phyloP scores from a whole-genome alignment of 805 yeast species.

The Nematodospora valgi region DNA sequence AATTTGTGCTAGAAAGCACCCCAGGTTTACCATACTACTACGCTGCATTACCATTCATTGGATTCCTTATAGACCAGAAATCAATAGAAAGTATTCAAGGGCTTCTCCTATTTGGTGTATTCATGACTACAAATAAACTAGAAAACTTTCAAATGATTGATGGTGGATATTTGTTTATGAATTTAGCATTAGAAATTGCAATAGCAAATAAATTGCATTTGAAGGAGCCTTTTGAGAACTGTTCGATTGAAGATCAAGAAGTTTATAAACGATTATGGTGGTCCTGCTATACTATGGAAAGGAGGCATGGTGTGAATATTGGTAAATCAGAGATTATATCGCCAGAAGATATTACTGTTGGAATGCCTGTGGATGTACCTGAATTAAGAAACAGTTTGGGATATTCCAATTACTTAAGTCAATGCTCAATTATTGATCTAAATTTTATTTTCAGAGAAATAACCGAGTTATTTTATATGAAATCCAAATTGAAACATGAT shows the following conservation, averaged over 20 bases:
- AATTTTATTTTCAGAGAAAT: slow-evolving; percentile 12
- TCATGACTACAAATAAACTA: slow-evolving; percentile 16
- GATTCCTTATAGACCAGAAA: slow-evolving; percentile 14
- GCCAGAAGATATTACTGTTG: slow-evolving; percentile 13
- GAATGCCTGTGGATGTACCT: slow-evolving; percentile 9
- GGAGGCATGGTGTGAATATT: slow-evolving; percentile 13
- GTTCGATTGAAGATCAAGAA: slow-evolving; percentile 8
- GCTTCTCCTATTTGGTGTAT: slow-evolving; percentile 14
- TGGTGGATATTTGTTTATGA: slow-evolving; percentile 14
- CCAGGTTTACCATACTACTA: slow-evolving; percentile 14
- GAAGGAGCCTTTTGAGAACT: slow-evolving; percentile 8
- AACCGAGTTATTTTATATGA: slow-evolving; percentile 9
- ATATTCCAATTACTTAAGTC: slow-evolving; percentile 11
- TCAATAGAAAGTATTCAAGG: slow-evolving; percentile 13
- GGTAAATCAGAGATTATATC: slow-evolving; percentile 11
- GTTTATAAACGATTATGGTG: slow-evolving; percentile 13
- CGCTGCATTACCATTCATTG: slow-evolving; percentile 14
- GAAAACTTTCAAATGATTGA: slow-evolving; percentile 13
- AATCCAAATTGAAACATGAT: slow-evolving; percentile 2
- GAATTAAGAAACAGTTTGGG: slow-evolving; percentile 11
- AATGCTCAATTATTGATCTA: slow-evolving; percentile 10
- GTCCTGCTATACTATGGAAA: slow-evolving; percentile 15
- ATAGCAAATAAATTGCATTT: slow-evolving; percentile 12
- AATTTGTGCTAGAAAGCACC: slow-evolving; percentile 9
- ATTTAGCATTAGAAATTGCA: slow-evolving; percentile 14